These are phyloP conservation scores for Ceraceosorus guamensis DNA, from an alignment of 1,284 basidiomycete genomes.

Conservation along the genomic window DNA sequence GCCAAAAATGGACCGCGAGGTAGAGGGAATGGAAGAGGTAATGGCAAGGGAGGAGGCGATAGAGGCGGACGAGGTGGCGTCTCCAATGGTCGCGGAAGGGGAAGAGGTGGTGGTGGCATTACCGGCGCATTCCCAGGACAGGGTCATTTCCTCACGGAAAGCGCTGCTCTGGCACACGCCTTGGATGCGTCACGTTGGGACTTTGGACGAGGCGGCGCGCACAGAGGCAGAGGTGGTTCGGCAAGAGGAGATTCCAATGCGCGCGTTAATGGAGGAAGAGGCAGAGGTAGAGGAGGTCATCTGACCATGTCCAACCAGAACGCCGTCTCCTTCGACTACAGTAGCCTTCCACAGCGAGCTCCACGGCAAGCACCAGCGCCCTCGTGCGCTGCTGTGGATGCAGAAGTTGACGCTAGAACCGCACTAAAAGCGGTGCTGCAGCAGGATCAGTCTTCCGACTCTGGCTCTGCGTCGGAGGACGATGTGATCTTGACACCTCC, in stretches of 20 bases:
- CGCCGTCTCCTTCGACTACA: slow-evolving; percentile 9
- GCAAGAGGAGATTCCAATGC: not conserved
- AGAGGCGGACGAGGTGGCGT: slow-evolving; percentile 6
- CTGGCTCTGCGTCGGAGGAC: not conserved
- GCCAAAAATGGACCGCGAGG: not conserved
- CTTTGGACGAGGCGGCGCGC: not conserved
- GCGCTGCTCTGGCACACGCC: not conserved
- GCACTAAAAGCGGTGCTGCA: not conserved
- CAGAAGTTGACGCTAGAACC: not conserved
- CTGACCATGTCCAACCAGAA: slow-evolving; percentile 2
- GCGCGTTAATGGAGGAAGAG: slow-evolving; percentile 3
- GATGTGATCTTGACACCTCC: slow-evolving; percentile 3
- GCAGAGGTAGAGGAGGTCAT: slow-evolving; percentile 6
- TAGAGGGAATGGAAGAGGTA: slow-evolving; percentile 2
- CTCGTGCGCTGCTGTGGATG: not conserved
- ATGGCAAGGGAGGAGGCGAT: not conserved
- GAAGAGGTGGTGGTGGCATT: slow-evolving; percentile 4
- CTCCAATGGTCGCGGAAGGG: not conserved
- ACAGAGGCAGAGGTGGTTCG: not conserved
- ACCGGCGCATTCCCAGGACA: not conserved
- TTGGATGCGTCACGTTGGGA: not conserved
- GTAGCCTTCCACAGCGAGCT: not conserved
- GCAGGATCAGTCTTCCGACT: not conserved
- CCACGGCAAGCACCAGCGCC: not conserved
- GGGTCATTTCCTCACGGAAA: not conserved